A percentile compares a stretch with the other conserved stretches of the same genome.
These are phyloP conservation scores for Datura wrightii DNA, from an alignment of 257 asterid species.

Conservation along the genomic window DNA sequence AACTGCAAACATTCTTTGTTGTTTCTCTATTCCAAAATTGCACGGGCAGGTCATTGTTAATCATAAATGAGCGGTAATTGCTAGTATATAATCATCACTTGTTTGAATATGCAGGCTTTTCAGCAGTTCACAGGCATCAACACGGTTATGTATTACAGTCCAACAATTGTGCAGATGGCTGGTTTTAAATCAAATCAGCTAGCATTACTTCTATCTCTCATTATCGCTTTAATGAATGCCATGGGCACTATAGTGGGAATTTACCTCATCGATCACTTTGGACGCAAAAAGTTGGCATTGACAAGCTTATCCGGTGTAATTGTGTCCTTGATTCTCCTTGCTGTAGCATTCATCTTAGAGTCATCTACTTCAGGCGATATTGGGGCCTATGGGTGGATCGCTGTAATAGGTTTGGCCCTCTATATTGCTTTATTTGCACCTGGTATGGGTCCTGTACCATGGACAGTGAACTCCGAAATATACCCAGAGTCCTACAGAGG, in stretches of 20 bases:
- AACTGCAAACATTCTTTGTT: not conserved
- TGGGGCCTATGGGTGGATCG: conserved; percentile 76
- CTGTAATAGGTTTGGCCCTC: conserved; percentile 73
- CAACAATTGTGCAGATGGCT: conserved; percentile 95
- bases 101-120: conserved; percentile 69
- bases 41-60: not conserved
- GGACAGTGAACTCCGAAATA: conserved; percentile 93
- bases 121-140: conserved; percentile 94
- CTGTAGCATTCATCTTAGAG: conserved; percentile 61
- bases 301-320: conserved; percentile 83
- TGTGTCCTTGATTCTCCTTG: conserved; percentile 64
- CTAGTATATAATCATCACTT: not conserved
- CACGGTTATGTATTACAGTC: conserved; percentile 95
- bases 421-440: conserved; percentile 85
- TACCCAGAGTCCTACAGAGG: conserved; percentile 88
- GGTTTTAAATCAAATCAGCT: conserved; percentile 80
- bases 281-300: conserved; percentile 79
- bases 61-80: not conserved
- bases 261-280: conserved; percentile 77
- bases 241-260: conserved; percentile 82
- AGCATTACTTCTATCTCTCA: conserved; percentile 84
- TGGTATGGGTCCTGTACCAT: conserved; percentile 96
- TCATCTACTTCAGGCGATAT: conserved; percentile 39
- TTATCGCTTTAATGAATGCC: conserved; percentile 76
- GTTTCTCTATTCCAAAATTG: not conserved